Evolutionary conservation across 164 flowering plant genomes (phyloP), one percentile per base, ranked within the genome.

Genomic region (Tetrastigma voinierianum): DNA sequence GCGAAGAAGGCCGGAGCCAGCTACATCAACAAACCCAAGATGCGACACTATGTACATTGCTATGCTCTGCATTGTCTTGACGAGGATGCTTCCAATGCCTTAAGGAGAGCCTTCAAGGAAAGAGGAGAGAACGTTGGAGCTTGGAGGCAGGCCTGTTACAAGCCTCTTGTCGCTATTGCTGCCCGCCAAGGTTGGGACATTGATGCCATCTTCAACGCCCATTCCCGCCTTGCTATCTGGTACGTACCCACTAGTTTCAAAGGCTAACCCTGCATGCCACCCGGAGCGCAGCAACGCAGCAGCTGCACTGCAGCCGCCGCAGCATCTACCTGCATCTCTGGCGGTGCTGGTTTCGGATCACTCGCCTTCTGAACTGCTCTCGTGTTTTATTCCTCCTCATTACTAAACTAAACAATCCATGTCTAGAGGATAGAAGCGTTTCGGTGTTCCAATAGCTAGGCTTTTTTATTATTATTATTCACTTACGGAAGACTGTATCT

Each of bases 11-110:
- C n/a, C n/a, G n/a, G n/a, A n/a, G n/a, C n/a, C n/a, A n/a, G n/a
- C n/a, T n/a, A n/a, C n/a, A 90, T 96, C 15, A 96, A 96, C 96
- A 96, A 96, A 86, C 99, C 99, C 0, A 96, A n/a, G n/a, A 96
- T 96, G 98, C 70, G 98, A 12, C 99, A 96, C 77, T 96, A 93
- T 65, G 98, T 96, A 65, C 99, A 93, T 47, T 96, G 98, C 89
- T 90, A 93, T 51, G 98, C 98, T 0, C 78, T 95, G 48, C 98
- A 96, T 67, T 96, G 98, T 70, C 85, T 96, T 0, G 95, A 96
- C 65, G 90, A 20, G n/a, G n/a, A n/a, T n/a, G 84, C 82, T 2
- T 96, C 99, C 1, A 86, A 96, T 66, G 86, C 82, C 0, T 78
- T 96, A 55, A 65, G n/a, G n/a, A n/a, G 88, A 57, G 83, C 80